Evolutionary conservation across 2,329 filamentous ascomycete species (phyloP).

Genomic region (Aspergillus sp.): DNA sequence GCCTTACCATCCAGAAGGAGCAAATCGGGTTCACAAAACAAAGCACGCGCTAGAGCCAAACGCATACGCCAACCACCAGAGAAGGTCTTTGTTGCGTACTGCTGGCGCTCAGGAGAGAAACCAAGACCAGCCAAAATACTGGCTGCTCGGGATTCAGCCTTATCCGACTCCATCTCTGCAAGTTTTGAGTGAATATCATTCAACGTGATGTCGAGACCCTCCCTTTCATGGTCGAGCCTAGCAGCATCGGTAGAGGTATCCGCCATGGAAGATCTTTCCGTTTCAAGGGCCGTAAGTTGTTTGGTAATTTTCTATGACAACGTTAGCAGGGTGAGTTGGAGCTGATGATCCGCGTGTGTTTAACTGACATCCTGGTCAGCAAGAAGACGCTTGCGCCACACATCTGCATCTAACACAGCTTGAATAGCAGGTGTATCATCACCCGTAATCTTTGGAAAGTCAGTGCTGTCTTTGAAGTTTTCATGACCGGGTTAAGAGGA

Average conservation of each 20-base stretch:
- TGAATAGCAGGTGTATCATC: slow-evolving; percentile 95
- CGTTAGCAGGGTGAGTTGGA: not conserved
- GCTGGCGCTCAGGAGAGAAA: slow-evolving; percentile 90
- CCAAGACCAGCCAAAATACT: slow-evolving; percentile 96
- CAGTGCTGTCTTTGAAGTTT: not conserved
- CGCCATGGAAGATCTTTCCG: slow-evolving; percentile 74
- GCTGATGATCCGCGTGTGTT: not conserved
- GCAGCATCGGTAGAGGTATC: slow-evolving; percentile 90
- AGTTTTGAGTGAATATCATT: slow-evolving; percentile 90
- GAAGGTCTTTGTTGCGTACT: slow-evolving; percentile 93
- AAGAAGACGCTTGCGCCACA: slow-evolving; percentile 95
- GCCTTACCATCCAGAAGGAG: slow-evolving; percentile 74
- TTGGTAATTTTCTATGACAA: slow-evolving; percentile 66
- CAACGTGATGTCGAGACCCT: slow-evolving; percentile 85
- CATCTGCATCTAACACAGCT: slow-evolving; percentile 93
- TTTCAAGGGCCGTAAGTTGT: slow-evolving; percentile 74
- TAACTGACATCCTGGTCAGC: slow-evolving; percentile 75
- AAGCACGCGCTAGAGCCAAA: slow-evolving; percentile 85
- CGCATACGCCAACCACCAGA: slow-evolving; percentile 99
- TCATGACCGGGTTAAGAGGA: slow-evolving; percentile 20
- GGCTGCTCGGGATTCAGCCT: slow-evolving; percentile 90
- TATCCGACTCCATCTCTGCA: slow-evolving; percentile 98
- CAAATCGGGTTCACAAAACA: slow-evolving; percentile 97
- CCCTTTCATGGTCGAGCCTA: slow-evolving; percentile 79
- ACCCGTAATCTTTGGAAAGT: slow-evolving; percentile 69